phyloP scores from a whole-genome alignment of 257 asterid genomes.

The Solanum dulcamara region DNA sequence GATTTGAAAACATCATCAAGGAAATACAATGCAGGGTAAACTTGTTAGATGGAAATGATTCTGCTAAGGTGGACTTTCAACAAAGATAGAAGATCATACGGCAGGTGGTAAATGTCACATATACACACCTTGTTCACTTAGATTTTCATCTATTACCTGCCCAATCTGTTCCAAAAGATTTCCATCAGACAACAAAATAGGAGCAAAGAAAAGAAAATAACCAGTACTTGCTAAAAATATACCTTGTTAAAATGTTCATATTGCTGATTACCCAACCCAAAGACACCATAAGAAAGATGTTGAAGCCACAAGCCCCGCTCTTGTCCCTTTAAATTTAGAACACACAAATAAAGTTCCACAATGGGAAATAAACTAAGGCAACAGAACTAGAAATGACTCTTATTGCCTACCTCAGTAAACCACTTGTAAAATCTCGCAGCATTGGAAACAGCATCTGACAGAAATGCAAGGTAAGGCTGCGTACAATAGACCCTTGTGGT shows the following conservation, averaged over 20 bases:
- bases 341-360: neutral
- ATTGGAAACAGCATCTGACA: no score
- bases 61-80: neutral
- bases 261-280: conserved; percentile 74
- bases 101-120: neutral
- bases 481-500: no score
- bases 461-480: no score
- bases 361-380: neutral
- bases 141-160: conserved; percentile 43
- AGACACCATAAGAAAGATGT: conserved; percentile 53
- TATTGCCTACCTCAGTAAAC: conserved; percentile 50
- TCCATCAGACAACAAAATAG: conserved; percentile 8
- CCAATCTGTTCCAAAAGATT: conserved; percentile 40
- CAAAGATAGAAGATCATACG: neutral
- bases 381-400: neutral
- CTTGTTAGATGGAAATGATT: no score
- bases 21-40: neutral
- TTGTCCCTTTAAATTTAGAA: conserved; percentile 20
- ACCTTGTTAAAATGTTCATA: conserved; percentile 87
- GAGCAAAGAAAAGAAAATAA: neutral
- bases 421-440: no score
- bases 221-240: neutral
- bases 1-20: neutral
- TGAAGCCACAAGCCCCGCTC: conserved; percentile 52
- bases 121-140: conserved; percentile 42